These are phyloP conservation scores for Coemansia sp. DNA, from an alignment of 192 early-diverging fungal genomes.

Conservation along the genomic window DNA sequence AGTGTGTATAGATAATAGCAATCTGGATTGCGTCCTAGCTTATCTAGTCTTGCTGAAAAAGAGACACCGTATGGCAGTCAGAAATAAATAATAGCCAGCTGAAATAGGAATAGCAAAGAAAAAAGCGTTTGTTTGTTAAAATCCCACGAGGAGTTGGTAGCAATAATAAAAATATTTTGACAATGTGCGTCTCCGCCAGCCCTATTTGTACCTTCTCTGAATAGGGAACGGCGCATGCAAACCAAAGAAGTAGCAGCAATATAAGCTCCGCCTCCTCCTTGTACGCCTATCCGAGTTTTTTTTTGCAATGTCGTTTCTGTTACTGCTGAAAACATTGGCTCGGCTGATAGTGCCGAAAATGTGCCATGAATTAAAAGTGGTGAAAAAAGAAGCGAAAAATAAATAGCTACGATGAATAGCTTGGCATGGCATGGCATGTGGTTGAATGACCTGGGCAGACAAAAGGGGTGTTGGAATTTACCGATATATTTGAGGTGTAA, in stretches of 20 bases:
- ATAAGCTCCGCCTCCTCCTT: neutral
- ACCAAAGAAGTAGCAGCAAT: neutral
- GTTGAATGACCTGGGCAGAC: neutral
- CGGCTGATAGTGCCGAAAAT: slow-evolving; percentile 1
- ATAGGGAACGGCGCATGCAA: neutral
- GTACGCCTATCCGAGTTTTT: neutral
- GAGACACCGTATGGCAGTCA: neutral
- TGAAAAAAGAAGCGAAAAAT: neutral
- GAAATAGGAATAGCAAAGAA: slow-evolving; percentile 3
- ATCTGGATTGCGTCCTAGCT: neutral
- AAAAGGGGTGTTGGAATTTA: neutral
- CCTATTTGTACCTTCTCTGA: neutral
- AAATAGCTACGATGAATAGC: neutral
- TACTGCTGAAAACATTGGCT: neutral
- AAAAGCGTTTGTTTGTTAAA: neutral
- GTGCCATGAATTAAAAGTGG: neutral
- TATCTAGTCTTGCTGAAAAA: neutral
- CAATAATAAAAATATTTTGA: neutral
- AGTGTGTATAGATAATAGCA: neutral
- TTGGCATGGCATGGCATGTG: neutral
- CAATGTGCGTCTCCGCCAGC: neutral
- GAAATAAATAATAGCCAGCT: neutral
- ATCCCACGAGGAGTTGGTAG: neutral
- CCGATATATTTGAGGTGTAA: neutral
- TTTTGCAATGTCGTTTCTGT: neutral